These are phyloP conservation scores for Nasturtium officinale DNA, from an alignment of 345 rosid genomes.

Conservation along the genomic window DNA sequence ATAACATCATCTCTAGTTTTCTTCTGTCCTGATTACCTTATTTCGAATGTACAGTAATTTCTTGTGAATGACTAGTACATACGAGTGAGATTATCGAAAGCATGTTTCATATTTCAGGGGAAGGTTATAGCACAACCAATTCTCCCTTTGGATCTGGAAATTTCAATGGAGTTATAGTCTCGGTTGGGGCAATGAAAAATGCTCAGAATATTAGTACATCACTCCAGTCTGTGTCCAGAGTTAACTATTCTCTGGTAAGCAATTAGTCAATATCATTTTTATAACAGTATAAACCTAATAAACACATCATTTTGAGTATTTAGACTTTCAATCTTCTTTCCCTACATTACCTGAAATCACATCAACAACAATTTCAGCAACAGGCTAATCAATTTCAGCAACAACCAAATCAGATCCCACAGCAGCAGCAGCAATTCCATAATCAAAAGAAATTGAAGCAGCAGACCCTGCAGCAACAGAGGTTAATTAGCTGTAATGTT, in stretches of 20 bases:
- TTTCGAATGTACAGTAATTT: slow-evolving; percentile 2
- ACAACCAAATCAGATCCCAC: slow-evolving; percentile 56
- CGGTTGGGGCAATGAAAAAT: slow-evolving; percentile 55
- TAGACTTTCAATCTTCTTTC: slow-evolving; percentile 52
- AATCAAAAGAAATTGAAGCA: slow-evolving; percentile 60
- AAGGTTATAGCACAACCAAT: slow-evolving; percentile 60
- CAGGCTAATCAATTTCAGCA: slow-evolving; percentile 63
- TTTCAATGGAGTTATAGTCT: slow-evolving; percentile 54
- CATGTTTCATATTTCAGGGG: slow-evolving; percentile 56
- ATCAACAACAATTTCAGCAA: slow-evolving; percentile 65
- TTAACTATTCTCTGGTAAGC: slow-evolving; percentile 54
- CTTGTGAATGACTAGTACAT: slow-evolving; percentile 30
- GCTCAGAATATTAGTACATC: slow-evolving; percentile 55
- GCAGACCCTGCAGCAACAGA: slow-evolving; percentile 67
- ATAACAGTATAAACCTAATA: slow-evolving; percentile 51
- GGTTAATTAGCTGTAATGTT: slow-evolving; percentile 50
- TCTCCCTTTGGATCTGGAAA: slow-evolving; percentile 65
- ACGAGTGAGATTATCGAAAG: slow-evolving; percentile 24
- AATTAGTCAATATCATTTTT: slow-evolving; percentile 59
- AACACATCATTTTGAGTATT: slow-evolving; percentile 54
- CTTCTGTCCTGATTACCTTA: slow-evolving; percentile 11
- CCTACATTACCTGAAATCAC: slow-evolving; percentile 54
- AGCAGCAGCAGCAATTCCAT: slow-evolving; percentile 56
- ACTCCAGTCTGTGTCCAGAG: slow-evolving; percentile 60
- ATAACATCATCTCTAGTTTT: slow-evolving; percentile 49